A percentile compares a stretch with the other conserved stretches of the same genome.
Evolutionary conservation across 768 basidiomycete genomes (phyloP).

Genomic region (Tubosaeta brunneosetosa): DNA sequence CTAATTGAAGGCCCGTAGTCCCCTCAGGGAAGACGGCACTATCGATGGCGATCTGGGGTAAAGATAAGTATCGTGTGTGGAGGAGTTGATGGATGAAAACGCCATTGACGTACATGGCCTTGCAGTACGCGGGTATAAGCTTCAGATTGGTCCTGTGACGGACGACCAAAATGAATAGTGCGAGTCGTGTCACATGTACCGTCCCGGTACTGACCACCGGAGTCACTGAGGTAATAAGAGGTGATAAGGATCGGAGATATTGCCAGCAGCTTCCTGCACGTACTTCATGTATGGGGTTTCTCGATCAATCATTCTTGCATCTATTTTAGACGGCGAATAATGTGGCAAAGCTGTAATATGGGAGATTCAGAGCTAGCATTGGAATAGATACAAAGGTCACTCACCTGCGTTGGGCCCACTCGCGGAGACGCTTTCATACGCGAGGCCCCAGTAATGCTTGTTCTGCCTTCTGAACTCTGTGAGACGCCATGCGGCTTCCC

Average conservation of each 20-base stretch:
- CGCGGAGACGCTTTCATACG: conserved; percentile 87
- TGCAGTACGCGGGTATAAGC: conserved; percentile 95
- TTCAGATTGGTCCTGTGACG: conserved; percentile 78
- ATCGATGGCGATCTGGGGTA: conserved; percentile 80
- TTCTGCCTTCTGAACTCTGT: conserved; percentile 68
- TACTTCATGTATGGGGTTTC: conserved; percentile 87
- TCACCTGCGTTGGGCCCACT: conserved; percentile 80
- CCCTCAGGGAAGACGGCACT: conserved; percentile 87
- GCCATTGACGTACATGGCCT: conserved; percentile 71
- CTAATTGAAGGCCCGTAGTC: conserved; percentile 76
- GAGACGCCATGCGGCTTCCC: conserved; percentile 82
- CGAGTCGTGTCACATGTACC: conserved; percentile 86
- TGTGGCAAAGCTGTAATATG: conserved; percentile 71
- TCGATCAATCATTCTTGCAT: conserved; percentile 69
- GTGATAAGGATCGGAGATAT: conserved; percentile 14
- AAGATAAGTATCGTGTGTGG: conserved; percentile 16
- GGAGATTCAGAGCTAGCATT: neutral
- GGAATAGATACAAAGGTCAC: conserved; percentile 11
- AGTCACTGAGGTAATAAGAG: conserved; percentile 56
- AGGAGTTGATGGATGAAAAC: conserved; percentile 13
- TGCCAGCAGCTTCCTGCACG: conserved; percentile 24
- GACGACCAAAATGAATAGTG: conserved; percentile 83
- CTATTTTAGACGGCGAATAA: conserved; percentile 71
- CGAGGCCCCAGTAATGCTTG: conserved; percentile 77
- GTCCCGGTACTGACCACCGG: conserved; percentile 85